Evolutionary conservation across 2,329 filamentous ascomycete genomes (phyloP).

Genomic region (Aspergillus pseudonomiae): DNA sequence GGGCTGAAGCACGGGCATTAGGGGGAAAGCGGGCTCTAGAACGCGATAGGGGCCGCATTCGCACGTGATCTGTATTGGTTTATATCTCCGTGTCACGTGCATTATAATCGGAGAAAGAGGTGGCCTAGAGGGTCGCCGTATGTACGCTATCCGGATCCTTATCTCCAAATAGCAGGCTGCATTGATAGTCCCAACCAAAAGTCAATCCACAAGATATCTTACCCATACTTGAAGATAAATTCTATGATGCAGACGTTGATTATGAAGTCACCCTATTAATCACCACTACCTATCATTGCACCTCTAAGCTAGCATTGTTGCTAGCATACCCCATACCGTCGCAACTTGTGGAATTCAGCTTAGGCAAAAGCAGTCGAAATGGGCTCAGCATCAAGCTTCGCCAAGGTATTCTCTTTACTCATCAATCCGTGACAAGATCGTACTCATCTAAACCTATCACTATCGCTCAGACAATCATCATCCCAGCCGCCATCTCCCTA

Average conservation of each 20-base stretch:
- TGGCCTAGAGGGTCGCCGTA: neutral
- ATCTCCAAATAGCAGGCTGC: neutral
- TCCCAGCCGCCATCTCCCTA: slow-evolving; percentile 72
- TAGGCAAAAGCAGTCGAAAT: slow-evolving; percentile 20
- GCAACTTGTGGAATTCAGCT: neutral
- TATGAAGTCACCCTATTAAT: neutral
- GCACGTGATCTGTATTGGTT: slow-evolving; percentile 15
- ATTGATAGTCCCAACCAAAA: neutral
- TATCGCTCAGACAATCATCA: slow-evolving; percentile 62
- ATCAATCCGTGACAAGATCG: neutral
- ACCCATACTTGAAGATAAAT: neutral
- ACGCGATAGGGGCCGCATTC: slow-evolving; percentile 18
- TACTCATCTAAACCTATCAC: neutral
- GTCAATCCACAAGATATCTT: neutral
- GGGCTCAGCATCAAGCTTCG: slow-evolving; percentile 34
- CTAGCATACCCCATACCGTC: neutral
- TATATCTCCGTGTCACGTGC: slow-evolving; percentile 12
- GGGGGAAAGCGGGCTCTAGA: slow-evolving; percentile 25
- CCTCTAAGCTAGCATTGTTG: neutral
- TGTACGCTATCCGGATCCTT: neutral
- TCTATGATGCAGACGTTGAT: neutral
- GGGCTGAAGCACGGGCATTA: slow-evolving; percentile 24
- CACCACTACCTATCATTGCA: neutral
- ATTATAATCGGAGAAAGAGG: neutral
- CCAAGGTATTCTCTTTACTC: slow-evolving; percentile 29